Percentiles rank a stretch among this genome's conserved stretches.
phyloP scores from a whole-genome alignment of 2,329 filamentous ascomycete genomes.

The Aspergillus fijiensis region DNA sequence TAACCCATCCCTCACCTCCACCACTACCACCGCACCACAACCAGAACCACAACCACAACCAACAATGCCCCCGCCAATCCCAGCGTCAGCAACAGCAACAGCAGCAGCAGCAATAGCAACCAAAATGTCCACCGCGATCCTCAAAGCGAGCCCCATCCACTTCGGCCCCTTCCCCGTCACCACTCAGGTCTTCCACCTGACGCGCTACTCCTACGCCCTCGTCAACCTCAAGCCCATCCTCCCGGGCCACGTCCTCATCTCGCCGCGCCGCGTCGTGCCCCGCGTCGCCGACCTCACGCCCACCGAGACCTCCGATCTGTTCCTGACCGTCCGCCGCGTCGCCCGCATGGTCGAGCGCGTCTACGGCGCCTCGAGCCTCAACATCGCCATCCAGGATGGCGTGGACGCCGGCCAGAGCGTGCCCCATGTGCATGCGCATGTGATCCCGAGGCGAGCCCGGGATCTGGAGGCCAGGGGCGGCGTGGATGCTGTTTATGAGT shows the following conservation, averaged over 20 bases:
- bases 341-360: slow-evolving; percentile 69
- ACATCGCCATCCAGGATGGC: slow-evolving; percentile 94
- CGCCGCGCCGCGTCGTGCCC: slow-evolving; percentile 66
- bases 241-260: slow-evolving; percentile 89
- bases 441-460: slow-evolving; percentile 69
- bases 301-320: slow-evolving; percentile 78
- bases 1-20: neutral
- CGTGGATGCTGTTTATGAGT: slow-evolving; percentile 75
- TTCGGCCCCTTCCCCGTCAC: slow-evolving; percentile 79
- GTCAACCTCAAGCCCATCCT: slow-evolving; percentile 95
- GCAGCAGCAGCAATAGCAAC: neutral
- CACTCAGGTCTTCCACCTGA: slow-evolving; percentile 81
- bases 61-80: neutral
- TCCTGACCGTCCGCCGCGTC: slow-evolving; percentile 79
- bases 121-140: slow-evolving; percentile 19
- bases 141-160: slow-evolving; percentile 51
- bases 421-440: slow-evolving; percentile 86
- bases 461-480: slow-evolving; percentile 59
- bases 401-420: slow-evolving; percentile 89
- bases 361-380: slow-evolving; percentile 71
- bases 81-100: too few relatives aligned
- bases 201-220: slow-evolving; percentile 76
- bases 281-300: slow-evolving; percentile 73
- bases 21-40: neutral
- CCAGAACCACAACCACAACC: neutral